Evolutionary conservation across 2,329 filamentous ascomycete species (phyloP).

Genomic region (Pseudogymnoascus sp.): DNA sequence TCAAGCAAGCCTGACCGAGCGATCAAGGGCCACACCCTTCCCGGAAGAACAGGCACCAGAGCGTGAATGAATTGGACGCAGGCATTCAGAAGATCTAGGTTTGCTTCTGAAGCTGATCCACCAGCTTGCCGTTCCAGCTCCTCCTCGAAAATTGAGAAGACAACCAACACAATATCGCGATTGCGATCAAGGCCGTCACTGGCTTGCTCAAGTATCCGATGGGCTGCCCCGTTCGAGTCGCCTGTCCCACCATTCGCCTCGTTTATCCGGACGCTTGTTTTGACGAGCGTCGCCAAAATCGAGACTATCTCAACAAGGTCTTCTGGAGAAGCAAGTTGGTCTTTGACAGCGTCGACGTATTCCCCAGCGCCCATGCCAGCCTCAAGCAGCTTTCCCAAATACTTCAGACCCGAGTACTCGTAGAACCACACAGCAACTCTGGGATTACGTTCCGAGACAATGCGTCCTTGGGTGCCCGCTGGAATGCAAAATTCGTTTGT

Average conservation of each 20-base stretch:
- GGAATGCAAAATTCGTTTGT: constrained; percentile 51
- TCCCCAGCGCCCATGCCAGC: constrained; percentile 53
- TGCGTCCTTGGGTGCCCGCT: constrained; percentile 57
- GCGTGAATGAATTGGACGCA: constrained; percentile 75
- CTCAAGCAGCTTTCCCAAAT: constrained; percentile 69
- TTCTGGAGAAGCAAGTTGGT: constrained; percentile 42
- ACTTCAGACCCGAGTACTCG: constrained; percentile 68
- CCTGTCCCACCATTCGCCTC: constrained; percentile 21
- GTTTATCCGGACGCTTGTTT: constrained; percentile 26
- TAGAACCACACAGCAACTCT: constrained; percentile 68
- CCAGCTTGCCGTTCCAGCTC: constrained; percentile 41
- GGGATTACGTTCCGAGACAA: constrained; percentile 70
- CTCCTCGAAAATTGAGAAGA: constrained; percentile 79
- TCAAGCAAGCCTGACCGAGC: constrained; percentile 73
- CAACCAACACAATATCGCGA: constrained; percentile 67
- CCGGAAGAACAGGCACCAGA: constrained; percentile 63
- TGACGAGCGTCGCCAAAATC: constrained; percentile 63
- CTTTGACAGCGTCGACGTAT: constrained; percentile 35
- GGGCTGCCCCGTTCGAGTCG: constrained; percentile 33
- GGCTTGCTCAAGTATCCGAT: constrained; percentile 46
- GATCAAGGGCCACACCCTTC: constrained; percentile 84
- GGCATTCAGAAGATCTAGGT: constrained; percentile 55
- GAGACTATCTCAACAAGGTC: constrained; percentile 66
- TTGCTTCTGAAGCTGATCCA: constrained; percentile 32
- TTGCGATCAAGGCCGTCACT: constrained; percentile 47